Percentiles rank a stretch among this genome's conserved stretches.
Conservation (phyloP, 805 yeast species). For the Saccharomycodes ludwigii region DNA sequence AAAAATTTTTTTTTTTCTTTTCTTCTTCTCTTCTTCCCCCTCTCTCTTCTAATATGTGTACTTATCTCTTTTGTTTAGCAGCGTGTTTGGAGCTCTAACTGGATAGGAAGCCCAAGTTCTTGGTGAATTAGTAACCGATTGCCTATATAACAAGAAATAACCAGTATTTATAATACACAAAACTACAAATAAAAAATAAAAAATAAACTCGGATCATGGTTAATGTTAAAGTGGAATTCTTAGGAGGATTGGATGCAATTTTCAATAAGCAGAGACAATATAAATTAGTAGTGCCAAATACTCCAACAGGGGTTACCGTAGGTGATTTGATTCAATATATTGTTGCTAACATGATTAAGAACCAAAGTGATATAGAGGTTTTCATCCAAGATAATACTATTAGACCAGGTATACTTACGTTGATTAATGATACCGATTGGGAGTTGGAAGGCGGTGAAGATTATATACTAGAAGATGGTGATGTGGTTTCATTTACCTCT, state of each 20-base stretch:
- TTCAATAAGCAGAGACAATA: constrained; percentile 49
- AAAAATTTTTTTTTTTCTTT: too few species aligned
- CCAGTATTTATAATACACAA: too few species aligned
- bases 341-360: constrained; percentile 39
- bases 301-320: constrained; percentile 21
- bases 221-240: constrained; percentile 30
- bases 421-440: constrained; percentile 94
- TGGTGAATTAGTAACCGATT: too few species aligned
- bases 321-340: constrained; percentile 46
- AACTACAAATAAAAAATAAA: too few species aligned
- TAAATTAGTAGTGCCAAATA: constrained; percentile 34
- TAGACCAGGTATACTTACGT: constrained; percentile 85
- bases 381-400: constrained; percentile 73
- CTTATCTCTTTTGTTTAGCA: too few species aligned
- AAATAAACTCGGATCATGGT: too few species aligned
- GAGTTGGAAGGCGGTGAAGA: constrained; percentile 84
- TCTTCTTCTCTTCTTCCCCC: too few species aligned
- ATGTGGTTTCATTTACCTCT: constrained; percentile 75
- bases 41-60: too few species aligned
- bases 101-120: too few species aligned
- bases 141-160: too few species aligned
- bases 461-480: constrained; percentile 65
- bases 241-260: constrained; percentile 78
- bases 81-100: too few species aligned
- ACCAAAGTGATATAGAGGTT: constrained; percentile 53